Base-by-base conservation (phyloP, 1,284 basidiomycete genomes). In the Moesziomyces globuligerus region DNA sequence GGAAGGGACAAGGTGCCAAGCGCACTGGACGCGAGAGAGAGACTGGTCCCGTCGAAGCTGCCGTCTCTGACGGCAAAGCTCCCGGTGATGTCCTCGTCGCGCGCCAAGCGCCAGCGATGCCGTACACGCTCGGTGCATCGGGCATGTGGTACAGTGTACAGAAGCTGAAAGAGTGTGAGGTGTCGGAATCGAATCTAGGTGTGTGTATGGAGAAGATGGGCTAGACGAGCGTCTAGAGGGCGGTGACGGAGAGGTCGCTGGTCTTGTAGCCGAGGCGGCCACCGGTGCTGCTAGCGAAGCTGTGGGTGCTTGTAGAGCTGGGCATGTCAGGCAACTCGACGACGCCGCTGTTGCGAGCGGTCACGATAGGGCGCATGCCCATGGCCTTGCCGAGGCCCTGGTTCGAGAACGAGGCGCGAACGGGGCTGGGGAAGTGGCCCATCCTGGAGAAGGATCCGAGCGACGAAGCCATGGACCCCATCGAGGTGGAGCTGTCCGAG, bases 41-140 rank as follows among this genome's bases (percentile, higher is more conserved):
- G 62, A 66, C 62, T 18, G 38, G 44, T 58, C 55, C 56, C 62
- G 56, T 43, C 48, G 40, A 25, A 57, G 47, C 29, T 15, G 17
- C 29, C 29, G 29, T 32, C 29, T 32, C 29, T 11, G 29, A 32
- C 29, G 29, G 10, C 18, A 26, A 17, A 7, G 20, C 51, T 66
- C 48, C 41, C 45, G 62, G 62, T 41, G 62, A 66, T 58, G 62
- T 59, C 62, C 62, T 66, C 62, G 25, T 66, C 51, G 44, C 48
- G 38, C 24, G n/a, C 39, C 43, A n/a, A 25, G 17, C 36, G 20
- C 20, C 17, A 29, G 21, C 36, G 11, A 17, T 26, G 3, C 10
- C 40, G 25, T 17, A 41, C 13, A 32, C 2, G 10, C 26, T 7
- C 25, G 42, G 9, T 17, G 25, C 21, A n/a, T 45, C 32, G 26